phyloP scores from a whole-genome alignment of 2,329 filamentous ascomycete species.

The Ophiocordyceps camponoti-rufipedis region DNA sequence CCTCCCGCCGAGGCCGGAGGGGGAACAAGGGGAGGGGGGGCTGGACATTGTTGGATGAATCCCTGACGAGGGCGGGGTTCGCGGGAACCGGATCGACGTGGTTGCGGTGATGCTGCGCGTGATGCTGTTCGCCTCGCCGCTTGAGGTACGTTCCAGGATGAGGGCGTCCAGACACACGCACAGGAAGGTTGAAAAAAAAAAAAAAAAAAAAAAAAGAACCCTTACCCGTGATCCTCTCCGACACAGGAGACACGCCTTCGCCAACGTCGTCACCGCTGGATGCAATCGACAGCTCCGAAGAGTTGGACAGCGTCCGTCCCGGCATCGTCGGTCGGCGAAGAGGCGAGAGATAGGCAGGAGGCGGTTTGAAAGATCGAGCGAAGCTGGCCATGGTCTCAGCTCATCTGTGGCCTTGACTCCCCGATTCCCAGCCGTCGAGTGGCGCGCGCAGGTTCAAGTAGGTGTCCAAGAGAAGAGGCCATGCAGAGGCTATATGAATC shows the following conservation, averaged over 20 bases:
- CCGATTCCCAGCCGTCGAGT: too few relatives aligned
- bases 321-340: conserved; percentile 24
- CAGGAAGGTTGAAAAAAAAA: background rate
- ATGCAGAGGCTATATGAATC: too few relatives aligned
- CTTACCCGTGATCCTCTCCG: conserved; percentile 9
- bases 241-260: conserved; percentile 12
- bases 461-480: too few relatives aligned
- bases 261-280: conserved; percentile 11
- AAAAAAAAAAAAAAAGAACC: background rate
- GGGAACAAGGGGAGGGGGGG: background rate
- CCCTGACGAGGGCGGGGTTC: background rate
- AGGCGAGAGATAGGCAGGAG: conserved; percentile 24
- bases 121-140: background rate
- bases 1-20: background rate
- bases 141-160: background rate
- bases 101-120: background rate
- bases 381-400: conserved; percentile 24
- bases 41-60: background rate
- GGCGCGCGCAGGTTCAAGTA: too few relatives aligned
- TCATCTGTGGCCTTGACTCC: too few relatives aligned
- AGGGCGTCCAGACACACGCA: background rate
- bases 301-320: conserved; percentile 25
- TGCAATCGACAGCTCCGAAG: conserved; percentile 23
- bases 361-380: conserved; percentile 28
- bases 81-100: background rate